Percentiles rank a stretch among this genome's conserved stretches.
Evolutionary conservation across 2,329 filamentous ascomycete genomes (phyloP).

Genomic region (Xylariaceae sp.): DNA sequence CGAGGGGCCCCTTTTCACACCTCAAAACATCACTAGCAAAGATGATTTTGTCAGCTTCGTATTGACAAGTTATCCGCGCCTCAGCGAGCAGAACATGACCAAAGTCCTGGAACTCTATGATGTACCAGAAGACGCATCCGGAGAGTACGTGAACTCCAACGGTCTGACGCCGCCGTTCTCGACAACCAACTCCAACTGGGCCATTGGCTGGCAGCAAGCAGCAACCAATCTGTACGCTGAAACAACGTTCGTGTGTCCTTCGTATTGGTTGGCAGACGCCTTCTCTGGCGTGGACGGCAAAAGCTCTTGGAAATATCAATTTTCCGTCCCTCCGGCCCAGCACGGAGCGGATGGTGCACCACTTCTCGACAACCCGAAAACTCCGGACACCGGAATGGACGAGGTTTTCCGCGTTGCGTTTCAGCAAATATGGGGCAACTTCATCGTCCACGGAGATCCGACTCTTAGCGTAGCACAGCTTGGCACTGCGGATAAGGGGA

Average conservation of each 20-base stretch:
- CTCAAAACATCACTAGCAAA: constrained; percentile 33
- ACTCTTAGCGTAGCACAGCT: constrained; percentile 33
- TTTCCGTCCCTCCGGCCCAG: constrained; percentile 37
- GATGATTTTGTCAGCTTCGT: constrained; percentile 32
- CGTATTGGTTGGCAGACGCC: constrained; percentile 50
- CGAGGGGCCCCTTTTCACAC: constrained; percentile 36
- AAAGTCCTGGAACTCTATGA: constrained; percentile 32
- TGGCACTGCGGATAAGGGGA: constrained; percentile 26
- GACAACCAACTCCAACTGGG: constrained; percentile 44
- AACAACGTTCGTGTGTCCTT: constrained; percentile 50
- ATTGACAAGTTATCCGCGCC: constrained; percentile 31
- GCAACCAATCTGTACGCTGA: constrained; percentile 51
- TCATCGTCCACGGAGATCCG: constrained; percentile 39
- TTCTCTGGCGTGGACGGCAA: constrained; percentile 31
- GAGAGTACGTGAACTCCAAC: constrained; percentile 35
- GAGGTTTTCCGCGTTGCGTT: constrained; percentile 34
- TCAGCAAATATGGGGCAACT: constrained; percentile 43
- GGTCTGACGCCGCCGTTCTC: constrained; percentile 40
- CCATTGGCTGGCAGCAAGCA: constrained; percentile 50
- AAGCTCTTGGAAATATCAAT: constrained; percentile 45
- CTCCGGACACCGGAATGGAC: constrained; percentile 19
- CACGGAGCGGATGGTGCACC: constrained; percentile 38
- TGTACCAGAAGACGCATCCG: constrained; percentile 22
- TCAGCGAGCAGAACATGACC: constrained; percentile 31
- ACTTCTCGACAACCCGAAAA: constrained; percentile 31